Evolutionary conservation across 345 rosid genomes (phyloP), one percentile per base, ranked within the genome.

Genomic region (Trapa incisa): DNA sequence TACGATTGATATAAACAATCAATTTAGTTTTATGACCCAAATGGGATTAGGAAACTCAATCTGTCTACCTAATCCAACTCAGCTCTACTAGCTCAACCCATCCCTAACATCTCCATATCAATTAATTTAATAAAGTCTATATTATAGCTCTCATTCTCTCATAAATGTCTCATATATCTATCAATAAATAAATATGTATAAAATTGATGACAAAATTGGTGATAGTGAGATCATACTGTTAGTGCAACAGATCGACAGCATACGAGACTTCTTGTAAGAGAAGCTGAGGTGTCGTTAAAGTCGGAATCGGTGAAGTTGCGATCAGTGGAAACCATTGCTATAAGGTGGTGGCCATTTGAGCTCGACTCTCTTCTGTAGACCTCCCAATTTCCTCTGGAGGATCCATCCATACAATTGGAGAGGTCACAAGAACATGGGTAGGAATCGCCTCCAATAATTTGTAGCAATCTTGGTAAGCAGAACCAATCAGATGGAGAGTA

Each of bases 321-420:
- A 62, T 85, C 89, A 37, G 96, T 75, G 32, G 98, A 83, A 50
- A 92, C 93, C 80, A 92, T 75, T 0, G 94, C 82, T 69, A 92
- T 83, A 64, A 88, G 61, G 50, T 69, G 93, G 0, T 84, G 86
- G 47, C 75, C 79, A 22, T 69, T 77, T 38, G 73, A 66, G 47
- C 15, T 32, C 76, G 84, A 65, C 88, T 80, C 80, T 70, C 68
- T 65, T 42, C 81, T 80, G 38, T 92, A 85, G 8, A 83, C 76
- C 67, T 83, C 92, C 96, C 98, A 87, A 68, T 85, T 89, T 65
- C 92, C 95, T 71, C 94, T 84, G 74, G 56, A 41, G 68, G 37
- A 32, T 38, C 38, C 61, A 2, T 42, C 39, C 67, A 22, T 15
- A 35, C 37, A 63, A 37, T 12, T 64, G 2, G 50, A 66, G 65